Evolutionary conservation across 352 stramenopile genomes (phyloP), one percentile per base, ranked within the genome.

Genomic region (Phytophthora palmivora): DNA sequence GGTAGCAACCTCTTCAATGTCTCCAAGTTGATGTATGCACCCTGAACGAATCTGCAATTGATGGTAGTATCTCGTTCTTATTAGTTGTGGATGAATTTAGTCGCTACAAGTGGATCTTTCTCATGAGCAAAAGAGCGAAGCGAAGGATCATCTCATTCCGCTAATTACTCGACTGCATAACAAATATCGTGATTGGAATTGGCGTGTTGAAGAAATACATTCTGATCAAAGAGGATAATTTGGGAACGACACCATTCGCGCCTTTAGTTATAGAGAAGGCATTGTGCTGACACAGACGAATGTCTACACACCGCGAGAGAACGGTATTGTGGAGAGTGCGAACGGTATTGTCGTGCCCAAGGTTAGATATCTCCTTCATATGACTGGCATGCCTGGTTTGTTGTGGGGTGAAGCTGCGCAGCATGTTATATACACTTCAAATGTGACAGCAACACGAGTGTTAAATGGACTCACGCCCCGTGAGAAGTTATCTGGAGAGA

Each of bases 321-420:
- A 53, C 19, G 42, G 32, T 2, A 39, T 53, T 22, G 53, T 53
- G 9, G 53, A 61, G 22, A 42, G 53, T 3, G 42, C 30, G 4
- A 61, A 53, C 8, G 53, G 32, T 10, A 39, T 47, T 18, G 53
- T 53, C 0, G 3, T 61, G 4, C 32, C 41, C 4, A 61, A 53
- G 14, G 19, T 48, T 14, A n/a, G 53, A n/a, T 18, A 42, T 0
- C 14, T 61, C 3, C 21, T 61, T 2, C 14, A 41, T 0, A 61
- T 53, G 32, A 42, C 53, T 6, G 45, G 53, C 19, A 21, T 61
- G 10, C 42, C 52, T 8, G 42, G 47, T 19, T 21, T 30, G 4
- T 4, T 61, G 7, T 52, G 52, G 52, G 52, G 46, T 3, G 52
- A 48, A 21, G 37, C 36, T 14, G 44, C 44, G 3, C 26, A 16